A percentile compares a stretch with the other conserved stretches of the same genome.
These are phyloP conservation scores for Ceratocystis huliohia DNA, from an alignment of 2,329 filamentous ascomycete species.

Conservation along the genomic window DNA sequence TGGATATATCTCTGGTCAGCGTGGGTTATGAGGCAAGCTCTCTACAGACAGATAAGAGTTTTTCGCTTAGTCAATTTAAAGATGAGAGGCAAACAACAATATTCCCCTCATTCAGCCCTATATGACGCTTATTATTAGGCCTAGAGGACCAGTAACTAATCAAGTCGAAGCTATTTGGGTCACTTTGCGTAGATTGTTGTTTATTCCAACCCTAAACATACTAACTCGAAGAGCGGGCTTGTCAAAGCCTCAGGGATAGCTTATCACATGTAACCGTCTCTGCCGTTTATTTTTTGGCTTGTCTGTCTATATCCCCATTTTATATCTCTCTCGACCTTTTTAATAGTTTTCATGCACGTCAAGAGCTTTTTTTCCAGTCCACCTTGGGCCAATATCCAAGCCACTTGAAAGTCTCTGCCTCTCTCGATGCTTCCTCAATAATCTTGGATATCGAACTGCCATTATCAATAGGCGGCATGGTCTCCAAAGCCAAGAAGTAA, in stretches of 20 bases:
- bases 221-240: too few relatives aligned
- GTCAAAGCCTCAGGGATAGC: too few relatives aligned
- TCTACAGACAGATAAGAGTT: too few relatives aligned
- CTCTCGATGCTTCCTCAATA: conserved; percentile 45
- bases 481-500: conserved; percentile 18
- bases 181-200: neutral
- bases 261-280: neutral
- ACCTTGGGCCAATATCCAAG: conserved; percentile 48
- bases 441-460: conserved; percentile 37
- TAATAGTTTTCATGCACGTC: neutral
- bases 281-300: neutral
- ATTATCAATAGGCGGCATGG: conserved; percentile 11
- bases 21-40: too few relatives aligned
- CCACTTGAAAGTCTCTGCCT: conserved; percentile 54
- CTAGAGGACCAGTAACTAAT: too few relatives aligned
- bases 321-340: neutral
- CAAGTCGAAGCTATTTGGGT: too few relatives aligned
- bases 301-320: neutral
- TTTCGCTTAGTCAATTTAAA: neutral
- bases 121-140: neutral
- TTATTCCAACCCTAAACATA: neutral
- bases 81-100: neutral
- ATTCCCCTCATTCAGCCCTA: neutral
- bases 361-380: conserved; percentile 17
- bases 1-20: too few relatives aligned